Conservation (phyloP, 371 early-diverging fungal species). For the Mortierella sp. region DNA sequence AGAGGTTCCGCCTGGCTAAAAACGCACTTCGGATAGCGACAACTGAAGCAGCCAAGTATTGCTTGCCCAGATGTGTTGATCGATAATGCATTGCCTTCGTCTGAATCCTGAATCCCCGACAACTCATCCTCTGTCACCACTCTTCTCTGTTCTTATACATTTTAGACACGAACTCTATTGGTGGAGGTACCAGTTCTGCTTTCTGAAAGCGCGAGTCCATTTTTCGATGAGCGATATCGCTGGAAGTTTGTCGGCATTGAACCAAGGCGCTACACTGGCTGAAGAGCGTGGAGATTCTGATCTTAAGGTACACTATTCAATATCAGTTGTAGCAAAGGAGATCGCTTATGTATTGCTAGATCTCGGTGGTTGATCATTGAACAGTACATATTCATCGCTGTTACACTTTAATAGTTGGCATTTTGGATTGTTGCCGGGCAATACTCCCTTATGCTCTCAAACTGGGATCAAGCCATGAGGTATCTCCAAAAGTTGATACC, state of each 20-base stretch:
- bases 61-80: background rate
- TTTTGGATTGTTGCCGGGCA: conserved; percentile 53
- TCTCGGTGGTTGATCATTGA: too few relatives aligned
- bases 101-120: too few relatives aligned
- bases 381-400: too few relatives aligned
- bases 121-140: too few relatives aligned
- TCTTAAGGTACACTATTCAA: conserved; percentile 36
- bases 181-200: conserved; percentile 47
- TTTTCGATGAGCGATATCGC: conserved; percentile 42
- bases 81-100: too few relatives aligned
- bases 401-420: conserved; percentile 23
- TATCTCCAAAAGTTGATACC: conserved; percentile 33
- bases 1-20: conserved; percentile 37
- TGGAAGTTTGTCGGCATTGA: conserved; percentile 27
- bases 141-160: too few relatives aligned
- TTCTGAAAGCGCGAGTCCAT: conserved; percentile 30
- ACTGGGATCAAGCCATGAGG: conserved; percentile 35
- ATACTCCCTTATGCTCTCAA: conserved; percentile 42
- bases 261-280: conserved; percentile 37
- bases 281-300: conserved; percentile 39
- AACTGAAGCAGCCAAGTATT: conserved; percentile 31
- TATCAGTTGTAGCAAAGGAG: too few relatives aligned
- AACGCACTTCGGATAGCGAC: conserved; percentile 37
- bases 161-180: conserved; percentile 33
- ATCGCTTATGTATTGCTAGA: background rate